Conservation (phyloP, 371 early-diverging fungal genomes). For the Mucor velutinosus region DNA sequence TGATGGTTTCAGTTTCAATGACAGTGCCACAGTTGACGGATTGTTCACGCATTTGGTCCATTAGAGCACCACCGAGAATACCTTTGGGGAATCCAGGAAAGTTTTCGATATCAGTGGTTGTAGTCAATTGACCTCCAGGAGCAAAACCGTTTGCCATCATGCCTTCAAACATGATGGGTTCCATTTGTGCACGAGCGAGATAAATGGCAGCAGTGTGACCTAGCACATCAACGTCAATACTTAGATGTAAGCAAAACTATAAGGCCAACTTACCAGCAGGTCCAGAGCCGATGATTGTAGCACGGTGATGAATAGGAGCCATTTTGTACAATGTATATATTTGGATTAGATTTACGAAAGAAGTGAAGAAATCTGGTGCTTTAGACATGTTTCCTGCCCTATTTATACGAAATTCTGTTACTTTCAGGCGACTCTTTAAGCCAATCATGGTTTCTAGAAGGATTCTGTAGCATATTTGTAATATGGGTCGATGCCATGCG, state of each 20-base stretch:
- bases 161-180: slow-evolving; percentile 96
- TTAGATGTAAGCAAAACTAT: neutral
- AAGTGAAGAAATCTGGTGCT: neutral
- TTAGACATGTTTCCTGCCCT: neutral
- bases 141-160: slow-evolving; percentile 92
- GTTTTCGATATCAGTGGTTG: slow-evolving; percentile 94
- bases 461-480: neutral
- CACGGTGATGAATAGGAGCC: slow-evolving; percentile 49
- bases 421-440: neutral
- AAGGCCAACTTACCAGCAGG: slow-evolving; percentile 72
- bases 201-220: slow-evolving; percentile 97
- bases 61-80: slow-evolving; percentile 79
- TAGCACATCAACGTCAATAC: slow-evolving; percentile 1
- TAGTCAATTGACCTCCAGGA: slow-evolving; percentile 91
- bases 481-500: neutral
- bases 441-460: neutral
- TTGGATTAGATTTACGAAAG: neutral
- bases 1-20: slow-evolving; percentile 90
- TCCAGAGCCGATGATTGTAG: slow-evolving; percentile 83
- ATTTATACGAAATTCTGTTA: neutral
- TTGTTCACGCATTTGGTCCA: slow-evolving; percentile 62
- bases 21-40: slow-evolving; percentile 44
- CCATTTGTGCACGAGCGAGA: slow-evolving; percentile 88
- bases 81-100: slow-evolving; percentile 89
- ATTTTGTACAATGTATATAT: slow-evolving; percentile 6